phyloP scores from a whole-genome alignment of 2,329 filamentous ascomycete species.

The Lecanicillium sp. region DNA sequence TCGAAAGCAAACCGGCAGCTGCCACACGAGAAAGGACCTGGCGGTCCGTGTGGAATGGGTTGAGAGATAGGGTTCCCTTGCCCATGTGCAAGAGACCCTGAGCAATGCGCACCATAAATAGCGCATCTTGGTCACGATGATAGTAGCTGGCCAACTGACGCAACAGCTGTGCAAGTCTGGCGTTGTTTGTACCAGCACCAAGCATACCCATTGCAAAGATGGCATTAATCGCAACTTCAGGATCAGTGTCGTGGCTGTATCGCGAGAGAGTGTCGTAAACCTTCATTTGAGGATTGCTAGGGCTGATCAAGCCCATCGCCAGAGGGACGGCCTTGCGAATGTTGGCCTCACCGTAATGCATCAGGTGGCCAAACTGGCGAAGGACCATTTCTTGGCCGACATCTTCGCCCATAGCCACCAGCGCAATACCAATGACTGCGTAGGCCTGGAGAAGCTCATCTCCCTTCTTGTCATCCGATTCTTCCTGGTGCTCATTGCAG shows the following conservation, averaged over 20 bases:
- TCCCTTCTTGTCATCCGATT: constrained; percentile 87
- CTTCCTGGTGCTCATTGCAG: constrained; percentile 95
- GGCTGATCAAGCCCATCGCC: constrained; percentile 92
- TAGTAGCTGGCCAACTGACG: constrained; percentile 97
- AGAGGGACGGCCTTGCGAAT: constrained; percentile 93
- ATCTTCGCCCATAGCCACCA: constrained; percentile 97
- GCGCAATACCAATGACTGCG: constrained; percentile 83
- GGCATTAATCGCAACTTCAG: constrained; percentile 94
- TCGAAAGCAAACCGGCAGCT: constrained; percentile 79
- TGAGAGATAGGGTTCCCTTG: constrained; percentile 92
- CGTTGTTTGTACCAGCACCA: constrained; percentile 96
- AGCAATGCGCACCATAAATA: constrained; percentile 99
- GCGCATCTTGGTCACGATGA: constrained; percentile 86
- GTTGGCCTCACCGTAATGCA: constrained; percentile 98
- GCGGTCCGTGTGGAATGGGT: constrained; percentile 98
- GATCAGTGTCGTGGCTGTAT: constrained; percentile 98
- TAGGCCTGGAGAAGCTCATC: constrained; percentile 95
- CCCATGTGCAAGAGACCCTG: constrained; percentile 98
- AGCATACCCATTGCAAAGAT: constrained; percentile 99
- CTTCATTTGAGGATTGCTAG: constrained; percentile 99
- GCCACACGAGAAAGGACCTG: constrained; percentile 90
- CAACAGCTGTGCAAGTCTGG: constrained; percentile 85
- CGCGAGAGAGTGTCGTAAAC: constrained; percentile 96
- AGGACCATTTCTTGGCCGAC: constrained; percentile 98
- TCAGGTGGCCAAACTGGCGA: constrained; percentile 92